Percentiles rank a stretch among this genome's conserved stretches.
Conservation (phyloP, 2,329 filamentous ascomycete species). For the Verticillium longisporum region DNA sequence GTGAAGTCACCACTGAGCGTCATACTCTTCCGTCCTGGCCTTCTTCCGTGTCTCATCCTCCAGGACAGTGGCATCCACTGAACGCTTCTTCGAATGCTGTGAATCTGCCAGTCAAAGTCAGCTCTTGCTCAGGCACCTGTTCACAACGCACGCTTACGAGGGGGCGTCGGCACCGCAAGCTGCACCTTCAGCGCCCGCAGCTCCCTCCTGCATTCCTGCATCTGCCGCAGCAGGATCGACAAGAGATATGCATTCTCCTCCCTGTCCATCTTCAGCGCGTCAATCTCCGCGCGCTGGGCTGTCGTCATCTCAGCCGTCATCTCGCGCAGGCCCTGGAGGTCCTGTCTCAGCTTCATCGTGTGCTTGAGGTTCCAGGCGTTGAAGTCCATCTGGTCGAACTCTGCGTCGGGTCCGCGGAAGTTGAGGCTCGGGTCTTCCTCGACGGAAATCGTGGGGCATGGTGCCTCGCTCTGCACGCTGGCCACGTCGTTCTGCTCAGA, state of each 20-base stretch:
- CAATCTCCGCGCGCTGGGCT: background rate
- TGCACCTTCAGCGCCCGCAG: background rate
- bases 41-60: too few species aligned
- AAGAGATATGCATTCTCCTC: background rate
- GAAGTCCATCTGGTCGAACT: background rate
- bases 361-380: background rate
- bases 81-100: too few species aligned
- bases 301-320: background rate
- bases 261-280: background rate
- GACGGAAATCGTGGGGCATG: too few species aligned
- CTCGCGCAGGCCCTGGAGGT: background rate
- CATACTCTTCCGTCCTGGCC: too few species aligned
- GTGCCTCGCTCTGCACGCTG: background rate
- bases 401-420: background rate
- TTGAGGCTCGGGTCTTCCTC: background rate
- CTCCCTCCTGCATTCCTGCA: background rate
- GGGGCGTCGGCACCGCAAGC: background rate
- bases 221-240: background rate
- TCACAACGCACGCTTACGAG: background rate
- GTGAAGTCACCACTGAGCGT: too few species aligned
- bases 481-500: background rate
- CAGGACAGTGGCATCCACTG: too few species aligned
- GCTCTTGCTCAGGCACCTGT: background rate
- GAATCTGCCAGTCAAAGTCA: background rate
- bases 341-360: background rate